Evolutionary conservation across 139 green algal species (phyloP).

Genomic region (Chlamydomonas applanata): DNA sequence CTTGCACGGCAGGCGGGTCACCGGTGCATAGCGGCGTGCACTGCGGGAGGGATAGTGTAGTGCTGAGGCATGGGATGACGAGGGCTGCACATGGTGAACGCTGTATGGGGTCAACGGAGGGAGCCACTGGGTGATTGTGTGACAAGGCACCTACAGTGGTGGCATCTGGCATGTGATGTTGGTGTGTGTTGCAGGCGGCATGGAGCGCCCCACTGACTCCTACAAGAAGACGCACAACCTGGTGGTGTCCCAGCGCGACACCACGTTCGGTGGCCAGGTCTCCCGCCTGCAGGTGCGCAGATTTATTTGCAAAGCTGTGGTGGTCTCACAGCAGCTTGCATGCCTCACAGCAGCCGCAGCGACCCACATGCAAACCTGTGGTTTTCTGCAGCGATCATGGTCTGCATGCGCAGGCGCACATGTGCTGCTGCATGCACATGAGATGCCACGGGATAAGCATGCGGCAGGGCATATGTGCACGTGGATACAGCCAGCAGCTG

Average conservation of each 20-base stretch:
- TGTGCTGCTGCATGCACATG: neutral
- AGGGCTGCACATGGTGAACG: too few species aligned
- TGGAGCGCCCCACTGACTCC: constrained; percentile 86
- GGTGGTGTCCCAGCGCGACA: constrained; percentile 62
- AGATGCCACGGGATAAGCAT: neutral
- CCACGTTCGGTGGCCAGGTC: constrained; percentile 82
- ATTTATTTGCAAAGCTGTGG: neutral
- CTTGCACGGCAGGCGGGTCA: too few species aligned
- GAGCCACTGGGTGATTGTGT: too few species aligned
- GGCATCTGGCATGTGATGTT: too few species aligned
- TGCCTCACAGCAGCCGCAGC: neutral
- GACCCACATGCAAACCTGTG: neutral
- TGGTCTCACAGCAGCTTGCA: neutral
- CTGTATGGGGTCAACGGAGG: too few species aligned
- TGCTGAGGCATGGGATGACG: too few species aligned
- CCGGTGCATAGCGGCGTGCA: neutral
- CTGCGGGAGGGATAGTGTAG: neutral
- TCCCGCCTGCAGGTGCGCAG: constrained; percentile 70
- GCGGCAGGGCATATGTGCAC: too few species aligned
- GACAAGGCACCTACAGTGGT: too few species aligned
- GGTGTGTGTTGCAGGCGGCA: constrained; percentile 81
- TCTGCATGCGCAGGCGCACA: too few species aligned
- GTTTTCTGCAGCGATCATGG: neutral
- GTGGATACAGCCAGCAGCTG: too few species aligned
- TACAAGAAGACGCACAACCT: constrained; percentile 92